A percentile compares a stretch with the other conserved stretches of the same genome.
These are phyloP conservation scores for Lavandula angustifolia DNA, from an alignment of 257 asterid species.

Conservation along the genomic window DNA sequence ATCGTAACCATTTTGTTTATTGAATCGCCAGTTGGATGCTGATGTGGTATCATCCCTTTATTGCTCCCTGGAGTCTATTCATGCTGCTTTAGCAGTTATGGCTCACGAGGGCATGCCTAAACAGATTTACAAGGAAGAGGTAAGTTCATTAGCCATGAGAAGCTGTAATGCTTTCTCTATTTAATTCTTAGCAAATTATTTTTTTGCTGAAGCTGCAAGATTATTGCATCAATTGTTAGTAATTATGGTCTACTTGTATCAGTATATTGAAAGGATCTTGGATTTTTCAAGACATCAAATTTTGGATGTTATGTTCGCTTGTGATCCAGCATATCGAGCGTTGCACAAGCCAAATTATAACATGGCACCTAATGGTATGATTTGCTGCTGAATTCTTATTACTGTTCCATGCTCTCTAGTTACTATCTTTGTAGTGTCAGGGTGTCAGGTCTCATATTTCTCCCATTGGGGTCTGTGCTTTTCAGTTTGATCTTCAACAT, in stretches of 20 bases:
- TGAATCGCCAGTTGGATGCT: conserved; percentile 72
- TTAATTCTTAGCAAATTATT: conserved; percentile 2
- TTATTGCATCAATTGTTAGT: conserved; percentile 29
- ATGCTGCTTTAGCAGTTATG: conserved; percentile 89
- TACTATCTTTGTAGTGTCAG: conserved; percentile 1
- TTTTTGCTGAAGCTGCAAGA: conserved; percentile 24
- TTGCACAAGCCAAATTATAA: conserved; percentile 76
- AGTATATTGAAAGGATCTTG: conserved; percentile 93
- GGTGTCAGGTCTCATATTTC: conserved; percentile 23
- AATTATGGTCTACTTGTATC: conserved; percentile 40
- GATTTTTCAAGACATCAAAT: conserved; percentile 97
- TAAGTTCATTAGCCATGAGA: conserved; percentile 32
- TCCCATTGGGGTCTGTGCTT: conserved; percentile 20
- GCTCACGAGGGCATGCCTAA: conserved; percentile 87
- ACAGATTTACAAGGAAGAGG: conserved; percentile 95
- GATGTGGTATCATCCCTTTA: conserved; percentile 72
- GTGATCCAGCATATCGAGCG: conserved; percentile 93
- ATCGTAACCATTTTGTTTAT: conserved; percentile 29
- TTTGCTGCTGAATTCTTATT: conserved; percentile 32
- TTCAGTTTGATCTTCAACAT: conserved; percentile 17
- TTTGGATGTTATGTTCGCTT: conserved; percentile 78
- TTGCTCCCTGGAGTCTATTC: conserved; percentile 89
- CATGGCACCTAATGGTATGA: conserved; percentile 69
- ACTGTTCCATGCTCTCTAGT: conserved; percentile 3
- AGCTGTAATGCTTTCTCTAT: conserved; percentile 26